These are phyloP conservation scores for Tulasnella calospora DNA, from an alignment of 768 basidiomycete genomes.

Conservation along the genomic window DNA sequence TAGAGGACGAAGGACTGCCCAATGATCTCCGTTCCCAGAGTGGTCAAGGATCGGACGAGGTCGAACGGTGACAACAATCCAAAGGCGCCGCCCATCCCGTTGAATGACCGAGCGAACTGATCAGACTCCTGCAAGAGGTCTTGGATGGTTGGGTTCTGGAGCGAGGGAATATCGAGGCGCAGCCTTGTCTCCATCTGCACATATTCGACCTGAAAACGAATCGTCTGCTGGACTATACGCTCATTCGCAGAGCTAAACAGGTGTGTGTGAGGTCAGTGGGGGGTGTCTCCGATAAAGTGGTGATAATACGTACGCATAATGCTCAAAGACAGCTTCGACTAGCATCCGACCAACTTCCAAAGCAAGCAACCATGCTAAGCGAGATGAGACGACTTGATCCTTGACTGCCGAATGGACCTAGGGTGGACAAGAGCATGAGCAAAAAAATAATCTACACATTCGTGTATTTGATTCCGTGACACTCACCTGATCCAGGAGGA, in stretches of 20 bases:
- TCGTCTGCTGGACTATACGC: slow-evolving; percentile 64
- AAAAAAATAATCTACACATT: not conserved
- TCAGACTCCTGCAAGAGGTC: slow-evolving; percentile 84
- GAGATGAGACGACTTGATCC: slow-evolving; percentile 64
- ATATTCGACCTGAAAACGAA: slow-evolving; percentile 69
- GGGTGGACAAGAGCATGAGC: slow-evolving; percentile 5
- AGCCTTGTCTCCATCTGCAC: slow-evolving; percentile 73
- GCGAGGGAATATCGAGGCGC: slow-evolving; percentile 70
- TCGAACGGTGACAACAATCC: slow-evolving; percentile 77
- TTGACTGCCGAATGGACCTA: slow-evolving; percentile 63
- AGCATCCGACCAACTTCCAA: slow-evolving; percentile 62
- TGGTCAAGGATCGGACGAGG: slow-evolving; percentile 65
- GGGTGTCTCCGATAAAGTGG: slow-evolving; percentile 23
- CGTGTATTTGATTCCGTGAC: not conserved
- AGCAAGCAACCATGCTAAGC: slow-evolving; percentile 53
- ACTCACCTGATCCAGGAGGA: slow-evolving; percentile 77
- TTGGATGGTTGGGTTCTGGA: slow-evolving; percentile 64
- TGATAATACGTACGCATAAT: slow-evolving; percentile 57
- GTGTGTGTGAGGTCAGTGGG: slow-evolving; percentile 12
- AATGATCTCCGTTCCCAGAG: slow-evolving; percentile 37
- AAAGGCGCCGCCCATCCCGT: slow-evolving; percentile 58
- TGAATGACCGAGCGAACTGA: slow-evolving; percentile 76
- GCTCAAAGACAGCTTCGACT: slow-evolving; percentile 61
- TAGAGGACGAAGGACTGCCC: slow-evolving; percentile 8
- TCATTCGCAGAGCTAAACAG: slow-evolving; percentile 59